phyloP scores from a whole-genome alignment of 23 red algal species.

The Gracilariopsis chorda region DNA sequence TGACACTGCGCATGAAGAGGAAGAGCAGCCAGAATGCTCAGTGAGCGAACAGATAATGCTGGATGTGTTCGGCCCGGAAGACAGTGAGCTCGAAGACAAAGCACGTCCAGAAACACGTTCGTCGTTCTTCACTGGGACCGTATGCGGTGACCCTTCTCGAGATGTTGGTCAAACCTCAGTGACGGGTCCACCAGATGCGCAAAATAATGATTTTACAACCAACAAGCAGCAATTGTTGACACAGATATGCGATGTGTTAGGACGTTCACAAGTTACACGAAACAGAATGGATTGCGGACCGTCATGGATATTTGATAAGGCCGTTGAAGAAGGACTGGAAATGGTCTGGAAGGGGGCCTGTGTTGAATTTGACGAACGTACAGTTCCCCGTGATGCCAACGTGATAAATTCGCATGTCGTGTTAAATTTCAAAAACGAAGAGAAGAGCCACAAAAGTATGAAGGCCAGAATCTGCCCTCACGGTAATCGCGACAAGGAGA shows the following conservation, averaged over 20 bases:
- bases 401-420: slow-evolving; percentile 4
- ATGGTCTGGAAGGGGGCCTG: not conserved
- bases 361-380: not conserved
- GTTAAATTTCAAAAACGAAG: not conserved
- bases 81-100: not conserved
- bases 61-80: not conserved
- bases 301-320: slow-evolving; percentile 9
- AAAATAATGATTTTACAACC: not conserved
- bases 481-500: slow-evolving; percentile 8
- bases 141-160: not conserved
- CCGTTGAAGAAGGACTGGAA: not conserved
- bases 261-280: not conserved
- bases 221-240: not conserved
- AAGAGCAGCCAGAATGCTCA: not conserved
- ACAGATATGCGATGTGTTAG: not conserved
- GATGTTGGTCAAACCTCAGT: not conserved
- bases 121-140: not conserved
- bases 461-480: slow-evolving; percentile 14
- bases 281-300: not conserved
- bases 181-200: not conserved
- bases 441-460: not conserved
- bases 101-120: not conserved
- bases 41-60: not conserved
- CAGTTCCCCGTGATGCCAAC: not conserved
- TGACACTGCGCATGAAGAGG: not conserved